These are phyloP conservation scores for Sphenostylis stenocarpa DNA, from an alignment of 306 rosid species.

Conservation along the genomic window DNA sequence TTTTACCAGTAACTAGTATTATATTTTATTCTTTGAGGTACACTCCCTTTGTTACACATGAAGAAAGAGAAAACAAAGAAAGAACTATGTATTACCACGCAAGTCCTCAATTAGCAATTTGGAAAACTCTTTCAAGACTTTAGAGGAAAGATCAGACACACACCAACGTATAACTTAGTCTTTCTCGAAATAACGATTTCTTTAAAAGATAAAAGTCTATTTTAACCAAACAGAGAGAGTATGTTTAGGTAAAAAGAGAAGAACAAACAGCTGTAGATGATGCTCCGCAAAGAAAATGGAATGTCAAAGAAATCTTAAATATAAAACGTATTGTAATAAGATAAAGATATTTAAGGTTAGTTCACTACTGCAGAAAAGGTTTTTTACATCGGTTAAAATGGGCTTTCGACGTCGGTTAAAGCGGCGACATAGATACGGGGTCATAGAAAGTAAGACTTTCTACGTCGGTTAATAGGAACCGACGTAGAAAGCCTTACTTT, in stretches of 20 bases:
- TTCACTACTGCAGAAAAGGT: no score
- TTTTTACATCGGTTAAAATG: no score
- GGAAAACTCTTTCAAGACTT: neutral
- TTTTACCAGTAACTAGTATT: no score
- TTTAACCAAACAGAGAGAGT: neutral
- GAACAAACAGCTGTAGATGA: neutral
- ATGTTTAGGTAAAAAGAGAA: neutral
- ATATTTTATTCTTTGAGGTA: no score
- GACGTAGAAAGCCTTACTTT: no score
- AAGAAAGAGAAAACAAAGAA: no score
- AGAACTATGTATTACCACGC: neutral
- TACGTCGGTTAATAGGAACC: no score
- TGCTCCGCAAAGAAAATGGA: neutral
- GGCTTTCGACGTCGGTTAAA: no score
- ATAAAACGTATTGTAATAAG: neutral
- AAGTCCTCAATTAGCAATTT: neutral
- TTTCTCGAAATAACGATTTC: neutral
- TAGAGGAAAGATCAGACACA: neutral
- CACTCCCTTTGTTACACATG: neutral
- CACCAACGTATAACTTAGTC: neutral
- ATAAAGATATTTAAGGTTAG: no score
- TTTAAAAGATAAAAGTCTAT: neutral
- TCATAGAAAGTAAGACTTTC: no score
- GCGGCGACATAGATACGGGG: no score
- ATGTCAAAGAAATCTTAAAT: neutral